phyloP scores from a whole-genome alignment of 805 yeast genomes.

The Spathaspora hagerdaliae region DNA sequence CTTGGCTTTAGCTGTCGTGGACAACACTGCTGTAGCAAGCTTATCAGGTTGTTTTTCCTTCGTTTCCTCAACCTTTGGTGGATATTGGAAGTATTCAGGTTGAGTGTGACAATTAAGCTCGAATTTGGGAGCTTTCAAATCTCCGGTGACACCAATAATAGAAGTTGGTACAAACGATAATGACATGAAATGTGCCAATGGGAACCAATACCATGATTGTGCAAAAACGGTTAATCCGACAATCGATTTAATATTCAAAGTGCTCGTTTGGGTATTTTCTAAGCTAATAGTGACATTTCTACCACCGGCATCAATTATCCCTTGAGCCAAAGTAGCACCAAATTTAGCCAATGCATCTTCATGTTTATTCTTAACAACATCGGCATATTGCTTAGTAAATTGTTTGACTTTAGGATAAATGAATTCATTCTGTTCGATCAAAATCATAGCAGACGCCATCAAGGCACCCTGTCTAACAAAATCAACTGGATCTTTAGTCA shows the following conservation, averaged over 20 bases:
- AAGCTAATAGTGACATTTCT: conserved; percentile 92
- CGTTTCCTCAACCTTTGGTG: conserved; percentile 79
- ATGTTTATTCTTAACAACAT: conserved; percentile 78
- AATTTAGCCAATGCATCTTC: conserved; percentile 97
- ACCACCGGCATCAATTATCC: conserved; percentile 98
- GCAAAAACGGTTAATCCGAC: conserved; percentile 87
- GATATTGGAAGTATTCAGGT: conserved; percentile 78
- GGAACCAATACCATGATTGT: conserved; percentile 99
- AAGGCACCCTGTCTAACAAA: conserved; percentile 98
- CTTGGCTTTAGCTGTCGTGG: conserved; percentile 92
- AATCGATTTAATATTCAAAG: conserved; percentile 84
- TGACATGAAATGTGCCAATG: conserved; percentile 87
- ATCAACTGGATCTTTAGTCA: conserved; percentile 90
- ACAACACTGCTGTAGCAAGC: conserved; percentile 86
- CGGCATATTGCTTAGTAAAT: conserved; percentile 68
- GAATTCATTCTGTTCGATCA: conserved; percentile 82
- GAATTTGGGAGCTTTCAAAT: conserved; percentile 82
- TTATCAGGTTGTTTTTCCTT: conserved; percentile 83
- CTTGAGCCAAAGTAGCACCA: conserved; percentile 96
- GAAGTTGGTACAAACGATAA: conserved; percentile 92
- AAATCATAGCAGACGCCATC: conserved; percentile 85
- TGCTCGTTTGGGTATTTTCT: conserved; percentile 85
- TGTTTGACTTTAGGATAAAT: conserved; percentile 75
- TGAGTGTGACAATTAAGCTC: conserved; percentile 77
- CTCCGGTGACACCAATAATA: conserved; percentile 74